Evolutionary conservation across 148 eudicot genomes (phyloP).

Genomic region (Chenopodium berlandieri): DNA sequence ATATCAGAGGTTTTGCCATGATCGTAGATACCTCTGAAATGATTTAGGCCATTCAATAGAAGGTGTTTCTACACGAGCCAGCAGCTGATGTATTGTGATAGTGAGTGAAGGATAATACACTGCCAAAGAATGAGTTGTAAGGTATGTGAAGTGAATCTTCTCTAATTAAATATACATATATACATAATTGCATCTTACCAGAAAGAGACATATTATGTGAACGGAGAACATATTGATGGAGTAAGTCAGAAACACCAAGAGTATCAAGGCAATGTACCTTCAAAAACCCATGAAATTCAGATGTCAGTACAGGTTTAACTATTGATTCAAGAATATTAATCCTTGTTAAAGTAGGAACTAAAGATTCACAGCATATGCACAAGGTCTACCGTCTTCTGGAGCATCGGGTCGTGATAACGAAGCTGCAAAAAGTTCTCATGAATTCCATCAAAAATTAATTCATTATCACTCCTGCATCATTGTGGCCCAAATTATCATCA

Average conservation of each 20-base stretch:
- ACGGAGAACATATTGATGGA: conserved; percentile 71
- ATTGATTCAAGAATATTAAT: not conserved
- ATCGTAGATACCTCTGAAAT: conserved; percentile 66
- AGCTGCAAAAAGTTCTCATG: conserved; percentile 85
- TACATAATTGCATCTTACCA: conserved; percentile 42
- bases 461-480: conserved; percentile 75
- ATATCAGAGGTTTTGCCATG: not conserved
- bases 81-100: conserved; percentile 55
- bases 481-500: conserved; percentile 10
- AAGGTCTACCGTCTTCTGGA: conserved; percentile 82
- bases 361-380: conserved; percentile 12
- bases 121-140: conserved; percentile 33
- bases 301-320: not conserved
- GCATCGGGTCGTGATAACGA: conserved; percentile 82
- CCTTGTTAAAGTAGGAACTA: not conserved
- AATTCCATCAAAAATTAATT: conserved; percentile 78
- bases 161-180: not conserved
- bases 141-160: conserved; percentile 11
- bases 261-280: conserved; percentile 80
- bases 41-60: conserved; percentile 97
- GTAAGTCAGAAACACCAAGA: conserved; percentile 71
- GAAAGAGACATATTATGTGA: conserved; percentile 79
- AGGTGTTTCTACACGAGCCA: conserved; percentile 78
- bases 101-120: conserved; percentile 73
- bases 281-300: conserved; percentile 14